phyloP scores from a whole-genome alignment of 768 basidiomycete species.

The Udeniomyces megalosporus region DNA sequence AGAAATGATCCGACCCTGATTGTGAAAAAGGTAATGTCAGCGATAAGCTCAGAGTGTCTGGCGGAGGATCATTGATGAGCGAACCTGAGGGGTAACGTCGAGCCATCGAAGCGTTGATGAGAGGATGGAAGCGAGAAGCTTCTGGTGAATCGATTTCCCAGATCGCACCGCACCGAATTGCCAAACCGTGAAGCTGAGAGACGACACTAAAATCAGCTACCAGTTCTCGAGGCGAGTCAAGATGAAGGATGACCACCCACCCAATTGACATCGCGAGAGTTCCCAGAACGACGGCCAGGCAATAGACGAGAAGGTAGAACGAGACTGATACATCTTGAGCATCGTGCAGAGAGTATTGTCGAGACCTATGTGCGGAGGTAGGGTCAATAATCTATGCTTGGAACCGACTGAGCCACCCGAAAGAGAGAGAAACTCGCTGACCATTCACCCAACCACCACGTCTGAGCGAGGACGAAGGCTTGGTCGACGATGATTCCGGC shows the following conservation, averaged over 20 bases:
- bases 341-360: not conserved
- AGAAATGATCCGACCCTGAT: slow-evolving; percentile 44
- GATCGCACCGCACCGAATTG: slow-evolving; percentile 8
- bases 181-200: slow-evolving; percentile 14
- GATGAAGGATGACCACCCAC: too few species aligned
- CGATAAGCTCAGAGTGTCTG: too few species aligned
- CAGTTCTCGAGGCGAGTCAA: too few species aligned
- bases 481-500: slow-evolving; percentile 23
- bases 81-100: slow-evolving; percentile 23
- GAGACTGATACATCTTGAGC: not conserved
- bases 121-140: slow-evolving; percentile 10
- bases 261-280: slow-evolving; percentile 12
- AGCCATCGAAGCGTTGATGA: slow-evolving; percentile 33
- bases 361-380: too few species aligned
- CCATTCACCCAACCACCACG: slow-evolving; percentile 20
- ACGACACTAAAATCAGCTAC: too few species aligned
- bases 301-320: slow-evolving; percentile 29
- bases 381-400: too few species aligned
- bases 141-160: slow-evolving; percentile 12
- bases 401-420: not conserved
- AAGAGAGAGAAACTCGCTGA: slow-evolving; percentile 1
- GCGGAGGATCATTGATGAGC: not conserved
- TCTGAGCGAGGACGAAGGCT: slow-evolving; percentile 16
- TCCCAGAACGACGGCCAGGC: slow-evolving; percentile 20
- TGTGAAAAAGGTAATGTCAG: not conserved